Percentiles rank a stretch among this genome's conserved stretches.
These are phyloP conservation scores for Saitoella complicata DNA, from an alignment of 805 yeast genomes.

Conservation along the genomic window DNA sequence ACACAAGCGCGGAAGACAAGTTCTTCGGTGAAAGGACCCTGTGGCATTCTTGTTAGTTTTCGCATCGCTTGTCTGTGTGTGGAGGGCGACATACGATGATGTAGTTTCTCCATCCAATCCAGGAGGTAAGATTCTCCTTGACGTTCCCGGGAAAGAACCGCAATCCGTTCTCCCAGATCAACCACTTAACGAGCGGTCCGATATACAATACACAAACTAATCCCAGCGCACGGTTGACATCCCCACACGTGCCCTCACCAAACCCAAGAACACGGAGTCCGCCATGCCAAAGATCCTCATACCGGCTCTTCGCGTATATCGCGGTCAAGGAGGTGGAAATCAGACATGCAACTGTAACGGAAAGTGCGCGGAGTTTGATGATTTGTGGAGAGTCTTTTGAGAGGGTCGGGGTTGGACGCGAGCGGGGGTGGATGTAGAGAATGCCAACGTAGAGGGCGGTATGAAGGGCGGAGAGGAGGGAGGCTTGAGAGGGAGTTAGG, in stretches of 20 bases:
- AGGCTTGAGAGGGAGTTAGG: too few relatives aligned
- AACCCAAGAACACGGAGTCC: neutral
- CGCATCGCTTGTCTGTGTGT: neutral
- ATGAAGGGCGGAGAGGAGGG: neutral
- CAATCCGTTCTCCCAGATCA: slow-evolving; percentile 16
- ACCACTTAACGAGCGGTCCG: slow-evolving; percentile 32
- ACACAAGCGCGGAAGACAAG: slow-evolving; percentile 43
- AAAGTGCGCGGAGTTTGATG: slow-evolving; percentile 5
- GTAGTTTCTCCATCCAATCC: slow-evolving; percentile 8
- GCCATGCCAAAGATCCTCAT: neutral
- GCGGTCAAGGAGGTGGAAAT: slow-evolving; percentile 5
- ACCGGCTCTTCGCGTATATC: neutral
- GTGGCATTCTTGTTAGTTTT: neutral
- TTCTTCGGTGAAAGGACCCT: slow-evolving; percentile 70
- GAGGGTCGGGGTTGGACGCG: slow-evolving; percentile 9
- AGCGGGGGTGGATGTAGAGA: slow-evolving; percentile 10
- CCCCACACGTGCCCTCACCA: neutral
- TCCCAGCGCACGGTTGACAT: slow-evolving; percentile 16
- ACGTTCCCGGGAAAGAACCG: neutral
- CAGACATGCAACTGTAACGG: slow-evolving; percentile 7
- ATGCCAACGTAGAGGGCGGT: slow-evolving; percentile 13
- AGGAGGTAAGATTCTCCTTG: neutral
- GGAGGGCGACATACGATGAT: slow-evolving; percentile 7
- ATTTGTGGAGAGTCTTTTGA: slow-evolving; percentile 7
- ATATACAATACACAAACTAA: slow-evolving; percentile 22